A percentile compares a stretch with the other conserved stretches of the same genome.
These are phyloP conservation scores for Vicia sativa DNA, from an alignment of 306 rosid genomes.

Conservation along the genomic window DNA sequence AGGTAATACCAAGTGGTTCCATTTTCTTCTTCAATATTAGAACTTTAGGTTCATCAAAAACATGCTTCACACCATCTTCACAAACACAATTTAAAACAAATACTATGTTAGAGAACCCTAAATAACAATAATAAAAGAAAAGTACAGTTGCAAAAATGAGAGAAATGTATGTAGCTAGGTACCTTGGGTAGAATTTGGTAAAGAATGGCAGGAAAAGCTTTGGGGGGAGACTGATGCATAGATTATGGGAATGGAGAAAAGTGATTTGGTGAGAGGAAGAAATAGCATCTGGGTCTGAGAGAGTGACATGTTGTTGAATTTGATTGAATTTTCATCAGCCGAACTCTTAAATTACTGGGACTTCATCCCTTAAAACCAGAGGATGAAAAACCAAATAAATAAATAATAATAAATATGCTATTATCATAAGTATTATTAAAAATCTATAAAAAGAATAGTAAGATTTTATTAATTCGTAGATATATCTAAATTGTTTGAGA, in stretches of 20 bases:
- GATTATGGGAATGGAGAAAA: slow-evolving; percentile 46
- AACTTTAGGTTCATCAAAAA: slow-evolving; percentile 46
- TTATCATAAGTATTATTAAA: too few species aligned
- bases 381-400: too few species aligned
- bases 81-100: slow-evolving; percentile 28
- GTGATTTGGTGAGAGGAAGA: slow-evolving; percentile 40
- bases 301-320: slow-evolving; percentile 41
- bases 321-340: slow-evolving; percentile 10
- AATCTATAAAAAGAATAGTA: too few species aligned
- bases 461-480: too few species aligned
- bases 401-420: too few species aligned
- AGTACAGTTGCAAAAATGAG: neutral
- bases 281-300: slow-evolving; percentile 31
- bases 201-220: slow-evolving; percentile 39
- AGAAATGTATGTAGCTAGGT: slow-evolving; percentile 16
- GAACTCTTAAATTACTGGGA: too few species aligned
- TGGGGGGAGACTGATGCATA: slow-evolving; percentile 10
- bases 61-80: slow-evolving; percentile 44
- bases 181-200: slow-evolving; percentile 41
- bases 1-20: slow-evolving; percentile 65
- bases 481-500: too few species aligned
- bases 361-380: too few species aligned
- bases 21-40: slow-evolving; percentile 61
- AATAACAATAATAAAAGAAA: too few species aligned
- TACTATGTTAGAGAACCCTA: slow-evolving; percentile 29